Evolutionary conservation across 768 basidiomycete genomes (phyloP), one percentile per base, ranked within the genome.

Genomic region (Lentinus brumalis): DNA sequence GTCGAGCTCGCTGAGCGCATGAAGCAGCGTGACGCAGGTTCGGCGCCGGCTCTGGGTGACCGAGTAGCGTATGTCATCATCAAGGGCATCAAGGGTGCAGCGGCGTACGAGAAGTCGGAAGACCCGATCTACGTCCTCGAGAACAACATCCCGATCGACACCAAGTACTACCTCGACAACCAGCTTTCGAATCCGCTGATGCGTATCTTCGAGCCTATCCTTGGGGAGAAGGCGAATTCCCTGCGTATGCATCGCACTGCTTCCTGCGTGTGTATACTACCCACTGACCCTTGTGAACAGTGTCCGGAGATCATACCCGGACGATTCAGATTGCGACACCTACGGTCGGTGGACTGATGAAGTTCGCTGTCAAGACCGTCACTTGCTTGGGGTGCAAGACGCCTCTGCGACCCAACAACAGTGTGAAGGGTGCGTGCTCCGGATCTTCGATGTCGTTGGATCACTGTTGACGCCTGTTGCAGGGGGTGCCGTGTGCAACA

Each of bases 21-120:
- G 97, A 91, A 86, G 70, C 88, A 91, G 70, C 92, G 97, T 40
- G 97, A 99, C 75, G 95, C 96, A 54, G 92, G 95, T 62, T 99
- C 97, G 67, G 97, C 97, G 3, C 97, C 97, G 26, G 88, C 92
- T n/a, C 77, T 98, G 18, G 97, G 97, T 60, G 97, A 99, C 72
- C 96, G 97, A 75, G 97, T 98, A 1, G 96, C 97, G 5, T 99
- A 98, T 78, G 96, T 98, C 45, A 98, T 99, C 71, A 84, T 98
- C 73, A 98, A 99, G 74, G 94, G 93, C 5, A 89, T 91, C 62
- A 98, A 96, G 79, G 94, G 92, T 67, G 96, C 97, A 12, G 94
- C 95, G 15, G 97, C 96, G 15, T 99, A 97, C 67, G 96, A 98
- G 72, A 98, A 98, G 74, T 98, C 96, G 0, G 97, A 99, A 71